These are phyloP conservation scores for Sporothrix dimorphospora DNA, from an alignment of 2,329 filamentous ascomycete species.

Conservation along the genomic window DNA sequence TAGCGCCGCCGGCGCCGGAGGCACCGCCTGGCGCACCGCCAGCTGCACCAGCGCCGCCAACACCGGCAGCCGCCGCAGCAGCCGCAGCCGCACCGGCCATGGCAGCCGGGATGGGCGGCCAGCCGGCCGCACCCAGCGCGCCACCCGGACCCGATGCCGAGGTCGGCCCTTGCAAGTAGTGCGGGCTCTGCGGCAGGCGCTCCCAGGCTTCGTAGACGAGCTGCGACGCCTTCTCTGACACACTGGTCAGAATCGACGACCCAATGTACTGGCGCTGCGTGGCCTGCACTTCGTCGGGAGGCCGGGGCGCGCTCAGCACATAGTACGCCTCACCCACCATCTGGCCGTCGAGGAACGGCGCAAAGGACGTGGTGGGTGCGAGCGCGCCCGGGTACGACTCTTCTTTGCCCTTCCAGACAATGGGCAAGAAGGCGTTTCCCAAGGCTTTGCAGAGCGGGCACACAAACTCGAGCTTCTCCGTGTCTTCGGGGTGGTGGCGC, in stretches of 20 bases:
- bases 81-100: slow-evolving; percentile 18
- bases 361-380: slow-evolving; percentile 60
- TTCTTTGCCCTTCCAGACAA: slow-evolving; percentile 92
- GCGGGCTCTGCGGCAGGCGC: slow-evolving; percentile 11
- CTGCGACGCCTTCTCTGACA: slow-evolving; percentile 46
- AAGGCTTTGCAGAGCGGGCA: slow-evolving; percentile 96
- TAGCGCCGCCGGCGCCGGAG: background rate
- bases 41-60: background rate
- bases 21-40: background rate
- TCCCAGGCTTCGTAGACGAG: slow-evolving; percentile 50
- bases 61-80: background rate
- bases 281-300: slow-evolving; percentile 42
- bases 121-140: background rate
- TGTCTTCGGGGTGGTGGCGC: slow-evolving; percentile 85
- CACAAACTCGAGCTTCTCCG: slow-evolving; percentile 83
- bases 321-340: slow-evolving; percentile 51
- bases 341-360: slow-evolving; percentile 67
- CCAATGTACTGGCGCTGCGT: slow-evolving; percentile 47
- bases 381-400: slow-evolving; percentile 79
- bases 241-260: slow-evolving; percentile 44
- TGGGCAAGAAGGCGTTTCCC: slow-evolving; percentile 91
- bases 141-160: slow-evolving; percentile 20
- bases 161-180: slow-evolving; percentile 36
- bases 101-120: slow-evolving; percentile 25
- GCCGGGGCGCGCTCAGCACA: slow-evolving; percentile 43